Evolutionary conservation across 2,329 filamentous ascomycete species (phyloP), one percentile per base, ranked within the genome.

Genomic region (Xylaria sp.): DNA sequence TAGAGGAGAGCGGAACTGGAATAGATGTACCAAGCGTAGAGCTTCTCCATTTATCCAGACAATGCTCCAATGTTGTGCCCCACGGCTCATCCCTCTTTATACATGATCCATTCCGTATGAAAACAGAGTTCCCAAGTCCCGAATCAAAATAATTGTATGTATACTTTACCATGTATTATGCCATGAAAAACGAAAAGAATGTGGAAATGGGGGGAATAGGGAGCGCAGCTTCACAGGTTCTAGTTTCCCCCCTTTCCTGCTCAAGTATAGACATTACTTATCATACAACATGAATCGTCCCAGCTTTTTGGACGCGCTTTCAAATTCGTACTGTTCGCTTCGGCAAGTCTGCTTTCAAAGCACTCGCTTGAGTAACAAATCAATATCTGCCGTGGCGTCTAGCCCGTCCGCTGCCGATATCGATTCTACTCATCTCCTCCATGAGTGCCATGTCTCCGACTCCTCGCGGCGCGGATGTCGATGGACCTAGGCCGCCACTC

Each of bases 391-490:
- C 74, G 30, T 85, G 83, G 52, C 87, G 81, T 73, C 86, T 81
- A 30, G 86, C 85, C 66, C 88, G 81, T 3, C 88, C 89, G 28
- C 82, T 82, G n/a, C 89, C 89, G 71, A 91, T 86, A 73, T 91
- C 88, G 69, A 91, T 91, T 56, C 83, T 83, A 73, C 85, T 89
- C 84, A 94, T 86, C 80, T 94, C 92, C 70, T 93, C 84, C 79
- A 91, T 86, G 60, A 94, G 80, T 23, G 90, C 87, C 78, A 84
- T 83, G 70, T 87, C 83, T 65, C 85, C 84, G 30, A 80, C 78
- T 18, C 77, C 80, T 60, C 78, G 81, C 39, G 74, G 66, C 3
- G 32, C 70, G 39, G 57, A 75, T 59, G 50, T 72, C 2, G 70
- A 32, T 18, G 75, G 70, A 1, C 72, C 75, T 57, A 78, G 70